Evolutionary conservation across 768 basidiomycete genomes (phyloP).

Genomic region (Amanita brunnescens): DNA sequence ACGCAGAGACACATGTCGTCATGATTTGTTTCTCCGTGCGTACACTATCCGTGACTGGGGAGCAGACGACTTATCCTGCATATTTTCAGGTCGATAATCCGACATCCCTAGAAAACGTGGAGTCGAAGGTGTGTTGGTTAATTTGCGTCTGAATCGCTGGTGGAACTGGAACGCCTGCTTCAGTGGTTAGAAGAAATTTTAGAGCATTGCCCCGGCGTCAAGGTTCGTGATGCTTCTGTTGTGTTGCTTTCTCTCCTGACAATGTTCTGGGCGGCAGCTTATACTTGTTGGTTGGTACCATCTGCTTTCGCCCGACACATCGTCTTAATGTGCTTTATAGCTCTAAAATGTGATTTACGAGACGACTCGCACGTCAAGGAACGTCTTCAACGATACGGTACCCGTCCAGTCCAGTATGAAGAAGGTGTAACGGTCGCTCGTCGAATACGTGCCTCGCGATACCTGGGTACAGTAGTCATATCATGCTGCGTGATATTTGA

Average conservation of each 20-base stretch:
- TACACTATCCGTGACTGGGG: conserved; percentile 6
- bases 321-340: conserved; percentile 27
- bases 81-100: conserved; percentile 77
- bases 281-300: conserved; percentile 77
- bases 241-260: conserved; percentile 7
- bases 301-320: neutral
- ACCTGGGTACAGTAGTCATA: conserved; percentile 62
- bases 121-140: conserved; percentile 56
- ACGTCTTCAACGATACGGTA: conserved; percentile 59
- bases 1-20: conserved; percentile 93
- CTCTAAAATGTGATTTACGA: conserved; percentile 91
- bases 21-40: conserved; percentile 93
- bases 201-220: conserved; percentile 92
- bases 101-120: conserved; percentile 92
- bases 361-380: conserved; percentile 72
- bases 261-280: conserved; percentile 39
- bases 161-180: neutral
- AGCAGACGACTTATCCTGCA: conserved; percentile 6
- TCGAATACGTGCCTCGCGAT: conserved; percentile 87
- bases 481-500: neutral
- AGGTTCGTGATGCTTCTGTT: conserved; percentile 36
- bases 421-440: conserved; percentile 83
- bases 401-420: conserved; percentile 81
- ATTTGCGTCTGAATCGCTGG: neutral
- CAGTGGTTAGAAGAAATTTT: conserved; percentile 93